Base-by-base conservation (phyloP, 2,329 filamentous ascomycete species). In the Aspergillus costaricaensis region DNA sequence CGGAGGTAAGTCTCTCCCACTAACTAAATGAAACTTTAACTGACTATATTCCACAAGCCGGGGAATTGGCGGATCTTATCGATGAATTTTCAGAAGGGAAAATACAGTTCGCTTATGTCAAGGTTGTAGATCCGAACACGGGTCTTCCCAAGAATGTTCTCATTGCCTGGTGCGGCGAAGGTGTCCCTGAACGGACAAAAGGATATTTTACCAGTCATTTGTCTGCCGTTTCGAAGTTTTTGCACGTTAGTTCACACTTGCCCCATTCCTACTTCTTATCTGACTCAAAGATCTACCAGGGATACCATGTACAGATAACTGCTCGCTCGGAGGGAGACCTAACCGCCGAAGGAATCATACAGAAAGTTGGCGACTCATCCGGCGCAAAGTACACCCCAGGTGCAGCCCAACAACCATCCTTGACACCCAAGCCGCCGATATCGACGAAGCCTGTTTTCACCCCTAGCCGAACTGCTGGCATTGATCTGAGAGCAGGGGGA, bases 131-230 rank as follows among this genome's bases (percentile, higher is more conserved):
- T 74, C 91, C 92, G 58, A 99, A 99, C 77, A 91, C 90, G 2
- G 82, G 83, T 21, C 86, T 99, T 15, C 92, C 94, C 53, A 99
- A 99, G 82, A 91, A 88, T 75, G 91, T 96, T 61, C 84, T 99
- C 67, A 92, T 99, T 74, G 93, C 91, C 67, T 99, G 95, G 90
- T 99, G 95, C 76, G 95, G 95, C 67, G 94, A 96, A 73, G 95
- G 95, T 69, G 95, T 99, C 15, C 95, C 95, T n/a, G 95, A 99
- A 80, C 85, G 94, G 71, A 98, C 94, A 63, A 99, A 98, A 80
- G 95, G 95, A 66, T 98, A 98, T 80, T 99, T 99, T 76, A 96
- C 92, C 67, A 97, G 92, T 79, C 94, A 99, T 79, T 82, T 95
- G 51, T 88, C 90, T 62, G 89, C 92, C 51, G 92, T 98, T 39